phyloP scores from a whole-genome alignment of 2,329 filamentous ascomycete genomes.

The Akanthomyces dipterigenus region DNA sequence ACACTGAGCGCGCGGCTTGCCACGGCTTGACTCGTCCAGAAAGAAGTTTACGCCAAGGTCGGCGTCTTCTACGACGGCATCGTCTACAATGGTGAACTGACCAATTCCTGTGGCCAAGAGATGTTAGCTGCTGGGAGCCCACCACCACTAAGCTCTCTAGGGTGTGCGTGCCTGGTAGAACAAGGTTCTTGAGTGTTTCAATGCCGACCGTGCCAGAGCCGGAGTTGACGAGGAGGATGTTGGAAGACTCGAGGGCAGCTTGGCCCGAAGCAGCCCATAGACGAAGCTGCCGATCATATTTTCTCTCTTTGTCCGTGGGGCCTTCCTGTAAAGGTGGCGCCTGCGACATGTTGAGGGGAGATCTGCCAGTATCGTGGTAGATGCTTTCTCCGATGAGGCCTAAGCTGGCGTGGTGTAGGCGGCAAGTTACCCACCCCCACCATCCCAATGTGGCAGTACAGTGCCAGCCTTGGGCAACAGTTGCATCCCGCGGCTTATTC shows the following conservation, averaged over 20 bases:
- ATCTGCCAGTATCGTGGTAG: neutral
- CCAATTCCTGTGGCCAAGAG: slow-evolving; percentile 61
- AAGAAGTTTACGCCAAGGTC: slow-evolving; percentile 98
- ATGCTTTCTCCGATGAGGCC: neutral
- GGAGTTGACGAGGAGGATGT: slow-evolving; percentile 85
- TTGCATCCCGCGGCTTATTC: neutral
- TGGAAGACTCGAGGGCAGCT: slow-evolving; percentile 79
- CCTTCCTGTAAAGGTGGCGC: slow-evolving; percentile 35
- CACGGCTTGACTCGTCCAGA: slow-evolving; percentile 70
- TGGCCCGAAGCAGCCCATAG: slow-evolving; percentile 94
- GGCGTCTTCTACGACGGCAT: slow-evolving; percentile 64
- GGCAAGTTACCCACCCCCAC: slow-evolving; percentile 1
- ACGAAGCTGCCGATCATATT: slow-evolving; percentile 91
- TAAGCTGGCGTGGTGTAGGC: neutral
- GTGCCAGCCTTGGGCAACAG: neutral
- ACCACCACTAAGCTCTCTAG: neutral
- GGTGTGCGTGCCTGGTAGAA: slow-evolving; percentile 62
- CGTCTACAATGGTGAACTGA: slow-evolving; percentile 84
- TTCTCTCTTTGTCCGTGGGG: slow-evolving; percentile 59
- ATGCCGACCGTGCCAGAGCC: slow-evolving; percentile 81
- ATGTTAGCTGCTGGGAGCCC: neutral
- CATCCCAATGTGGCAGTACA: neutral
- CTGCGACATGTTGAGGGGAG: slow-evolving; percentile 20
- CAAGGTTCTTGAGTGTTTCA: slow-evolving; percentile 94
- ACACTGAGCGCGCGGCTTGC: slow-evolving; percentile 70